phyloP scores from a whole-genome alignment of 2,329 filamentous ascomycete species.

The Xylariaceae sp. region DNA sequence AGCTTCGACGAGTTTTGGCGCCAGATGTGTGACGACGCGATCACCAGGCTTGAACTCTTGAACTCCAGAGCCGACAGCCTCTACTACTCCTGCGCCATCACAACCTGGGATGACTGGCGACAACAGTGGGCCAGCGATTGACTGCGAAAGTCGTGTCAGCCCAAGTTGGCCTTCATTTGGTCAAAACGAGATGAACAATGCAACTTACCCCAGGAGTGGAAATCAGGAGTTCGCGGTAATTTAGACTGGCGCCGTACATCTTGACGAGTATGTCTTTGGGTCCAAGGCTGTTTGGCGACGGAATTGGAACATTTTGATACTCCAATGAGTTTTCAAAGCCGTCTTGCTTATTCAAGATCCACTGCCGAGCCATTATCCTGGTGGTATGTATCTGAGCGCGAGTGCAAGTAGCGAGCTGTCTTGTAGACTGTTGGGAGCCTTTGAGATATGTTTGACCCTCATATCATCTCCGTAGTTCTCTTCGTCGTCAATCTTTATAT shows the following conservation, averaged over 20 bases:
- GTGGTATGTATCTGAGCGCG: neutral
- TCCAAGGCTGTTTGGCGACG: constrained; percentile 33
- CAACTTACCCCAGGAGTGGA: constrained; percentile 12
- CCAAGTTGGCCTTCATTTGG: neutral
- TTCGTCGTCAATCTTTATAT: neutral
- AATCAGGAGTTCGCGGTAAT: constrained; percentile 37
- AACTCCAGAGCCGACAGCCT: constrained; percentile 22
- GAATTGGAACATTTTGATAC: constrained; percentile 22
- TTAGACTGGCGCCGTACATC: constrained; percentile 37
- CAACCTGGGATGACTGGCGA: constrained; percentile 29
- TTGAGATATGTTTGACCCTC: too few species aligned
- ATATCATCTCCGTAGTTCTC: too few species aligned
- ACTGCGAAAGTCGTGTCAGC: constrained; percentile 5
- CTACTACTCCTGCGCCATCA: constrained; percentile 48
- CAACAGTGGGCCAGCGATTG: constrained; percentile 17
- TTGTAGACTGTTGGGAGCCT: too few species aligned
- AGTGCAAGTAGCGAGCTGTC: too few species aligned
- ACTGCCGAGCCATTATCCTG: constrained; percentile 28
- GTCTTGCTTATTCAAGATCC: constrained; percentile 30
- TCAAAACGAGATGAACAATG: neutral
- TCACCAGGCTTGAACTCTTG: constrained; percentile 31
- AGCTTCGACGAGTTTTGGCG: constrained; percentile 47
- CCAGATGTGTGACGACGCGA: constrained; percentile 47
- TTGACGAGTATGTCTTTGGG: constrained; percentile 55
- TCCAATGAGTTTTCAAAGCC: constrained; percentile 34